Conservation (phyloP, 2,329 filamentous ascomycete species). For the Fusarium domesticum region DNA sequence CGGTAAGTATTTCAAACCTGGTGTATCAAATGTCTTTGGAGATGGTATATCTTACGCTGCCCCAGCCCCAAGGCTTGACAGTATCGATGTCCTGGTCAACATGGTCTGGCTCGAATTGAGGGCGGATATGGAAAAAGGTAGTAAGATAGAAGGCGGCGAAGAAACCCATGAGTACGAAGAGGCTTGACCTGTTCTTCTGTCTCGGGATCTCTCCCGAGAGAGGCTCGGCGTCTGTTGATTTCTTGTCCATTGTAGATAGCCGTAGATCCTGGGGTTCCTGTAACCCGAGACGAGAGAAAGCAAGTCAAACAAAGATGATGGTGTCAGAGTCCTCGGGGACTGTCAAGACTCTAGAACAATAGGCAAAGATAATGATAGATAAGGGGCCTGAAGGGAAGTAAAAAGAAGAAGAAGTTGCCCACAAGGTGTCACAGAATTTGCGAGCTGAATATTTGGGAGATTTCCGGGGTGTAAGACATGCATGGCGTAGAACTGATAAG, state of each 20-base stretch:
- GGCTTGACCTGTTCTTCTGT: constrained; percentile 6
- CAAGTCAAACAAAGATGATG: background rate
- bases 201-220: constrained; percentile 8
- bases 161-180: constrained; percentile 14
- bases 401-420: background rate
- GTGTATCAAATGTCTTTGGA: too few species aligned
- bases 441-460: background rate
- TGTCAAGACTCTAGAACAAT: too few species aligned
- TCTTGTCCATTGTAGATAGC: constrained; percentile 17
- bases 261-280: background rate
- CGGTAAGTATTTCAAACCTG: background rate
- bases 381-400: background rate
- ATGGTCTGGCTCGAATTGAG: constrained; percentile 4
- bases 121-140: constrained; percentile 21
- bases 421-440: background rate
- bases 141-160: constrained; percentile 18
- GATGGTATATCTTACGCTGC: constrained; percentile 19
- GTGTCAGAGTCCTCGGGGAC: too few species aligned
- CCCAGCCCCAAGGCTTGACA: constrained; percentile 27
- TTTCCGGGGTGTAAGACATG: constrained; percentile 6
- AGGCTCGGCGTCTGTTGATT: constrained; percentile 13
- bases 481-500: constrained; percentile 16
- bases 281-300: background rate
- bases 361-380: too few species aligned
- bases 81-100: constrained; percentile 1